Evolutionary conservation across 1,139 yeast genomes (phyloP).

Genomic region (Pichiaceae sp.): DNA sequence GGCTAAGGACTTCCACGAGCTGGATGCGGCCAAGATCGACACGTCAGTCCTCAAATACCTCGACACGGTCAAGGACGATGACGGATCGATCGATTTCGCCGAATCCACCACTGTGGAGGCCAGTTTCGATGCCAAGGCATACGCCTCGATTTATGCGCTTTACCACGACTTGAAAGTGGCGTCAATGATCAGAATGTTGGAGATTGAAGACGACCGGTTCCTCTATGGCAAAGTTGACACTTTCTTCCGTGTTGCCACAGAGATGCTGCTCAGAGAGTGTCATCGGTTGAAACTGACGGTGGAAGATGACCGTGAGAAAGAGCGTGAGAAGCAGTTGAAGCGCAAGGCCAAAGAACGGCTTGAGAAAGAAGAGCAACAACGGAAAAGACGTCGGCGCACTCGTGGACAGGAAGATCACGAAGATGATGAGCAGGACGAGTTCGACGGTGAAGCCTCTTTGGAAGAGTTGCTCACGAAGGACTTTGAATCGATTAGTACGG

Average conservation of each 20-base stretch:
- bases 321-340: slow-evolving; percentile 13
- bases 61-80: slow-evolving; percentile 16
- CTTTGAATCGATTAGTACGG: slow-evolving; percentile 56
- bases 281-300: slow-evolving; percentile 34
- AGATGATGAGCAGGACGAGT: slow-evolving; percentile 5
- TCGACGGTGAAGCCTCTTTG: slow-evolving; percentile 15
- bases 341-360: not conserved
- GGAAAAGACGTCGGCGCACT: not conserved
- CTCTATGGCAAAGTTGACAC: slow-evolving; percentile 52
- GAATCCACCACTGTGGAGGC: slow-evolving; percentile 25
- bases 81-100: slow-evolving; percentile 7
- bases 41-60: slow-evolving; percentile 31
- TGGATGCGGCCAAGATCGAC: slow-evolving; percentile 33
- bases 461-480: slow-evolving; percentile 40
- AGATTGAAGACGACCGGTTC: slow-evolving; percentile 26
- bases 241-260: slow-evolving; percentile 64
- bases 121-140: slow-evolving; percentile 27
- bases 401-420: slow-evolving; percentile 4
- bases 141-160: slow-evolving; percentile 41
- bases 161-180: slow-evolving; percentile 73
- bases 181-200: slow-evolving; percentile 32
- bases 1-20: slow-evolving; percentile 33
- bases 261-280: slow-evolving; percentile 65
- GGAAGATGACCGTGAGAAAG: slow-evolving; percentile 3
- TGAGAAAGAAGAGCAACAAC: slow-evolving; percentile 4